These are phyloP conservation scores for Myrica gale DNA, from an alignment of 306 rosid species.

Conservation along the genomic window DNA sequence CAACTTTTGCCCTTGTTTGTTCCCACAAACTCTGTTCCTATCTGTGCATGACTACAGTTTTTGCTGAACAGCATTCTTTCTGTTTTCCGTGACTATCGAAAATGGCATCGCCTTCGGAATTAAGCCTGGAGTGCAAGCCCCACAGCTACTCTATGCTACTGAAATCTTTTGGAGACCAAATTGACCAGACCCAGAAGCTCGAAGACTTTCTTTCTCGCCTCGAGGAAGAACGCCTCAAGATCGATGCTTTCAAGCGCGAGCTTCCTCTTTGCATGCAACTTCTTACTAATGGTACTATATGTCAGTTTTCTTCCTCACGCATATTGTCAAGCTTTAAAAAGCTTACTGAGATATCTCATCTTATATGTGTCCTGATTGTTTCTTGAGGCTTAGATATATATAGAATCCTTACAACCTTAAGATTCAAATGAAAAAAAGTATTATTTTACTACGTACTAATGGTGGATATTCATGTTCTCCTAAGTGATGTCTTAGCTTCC, in stretches of 20 bases:
- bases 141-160: conserved; percentile 75
- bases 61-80: conserved; percentile 5
- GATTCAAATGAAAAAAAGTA: conserved; percentile 21
- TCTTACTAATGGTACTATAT: conserved; percentile 67
- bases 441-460: conserved; percentile 23
- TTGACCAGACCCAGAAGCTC: conserved; percentile 67
- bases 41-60: conserved; percentile 40
- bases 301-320: not conserved
- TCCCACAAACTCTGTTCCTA: conserved; percentile 52
- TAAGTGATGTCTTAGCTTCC: conserved; percentile 13
- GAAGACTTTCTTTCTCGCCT: conserved; percentile 81
- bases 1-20: conserved; percentile 70
- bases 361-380: not conserved
- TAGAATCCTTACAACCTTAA: conserved; percentile 20
- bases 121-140: conserved; percentile 80
- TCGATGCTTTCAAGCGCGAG: conserved; percentile 97
- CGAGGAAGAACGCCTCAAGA: conserved; percentile 92
- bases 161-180: conserved; percentile 70
- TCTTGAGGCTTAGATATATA: not conserved
- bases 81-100: conserved; percentile 15
- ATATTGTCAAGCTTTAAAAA: not conserved
- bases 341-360: conserved; percentile 21
- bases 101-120: conserved; percentile 85
- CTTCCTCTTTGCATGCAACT: conserved; percentile 99
- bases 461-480: conserved; percentile 16